Evolutionary conservation across 108 stramenopile genomes (phyloP).

Genomic region (Pseudonitzschia multiseries): DNA sequence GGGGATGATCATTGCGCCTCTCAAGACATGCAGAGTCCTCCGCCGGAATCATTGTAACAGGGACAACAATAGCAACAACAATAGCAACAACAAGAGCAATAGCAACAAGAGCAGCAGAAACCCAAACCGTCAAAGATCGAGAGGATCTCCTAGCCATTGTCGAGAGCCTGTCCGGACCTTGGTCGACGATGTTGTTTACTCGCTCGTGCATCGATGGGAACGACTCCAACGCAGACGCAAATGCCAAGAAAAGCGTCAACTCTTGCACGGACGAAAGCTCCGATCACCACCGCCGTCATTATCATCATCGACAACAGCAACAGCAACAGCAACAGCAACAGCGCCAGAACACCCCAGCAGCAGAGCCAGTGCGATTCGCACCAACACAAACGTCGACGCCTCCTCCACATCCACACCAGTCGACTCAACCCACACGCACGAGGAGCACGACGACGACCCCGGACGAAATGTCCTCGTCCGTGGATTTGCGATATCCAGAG

Average conservation of each 20-base stretch:
- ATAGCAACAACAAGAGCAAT: no score
- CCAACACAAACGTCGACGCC: background rate
- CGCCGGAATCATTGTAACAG: background rate
- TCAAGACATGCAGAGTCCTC: background rate
- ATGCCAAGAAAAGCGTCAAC: background rate
- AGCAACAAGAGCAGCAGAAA: no score
- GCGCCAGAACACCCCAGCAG: background rate
- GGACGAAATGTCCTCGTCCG: slow-evolving; percentile 3
- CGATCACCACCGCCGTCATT: background rate
- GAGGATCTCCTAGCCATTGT: slow-evolving; percentile 6
- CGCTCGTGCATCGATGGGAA: slow-evolving; percentile 39
- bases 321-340: background rate
- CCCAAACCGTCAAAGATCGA: background rate
- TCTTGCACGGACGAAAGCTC: no score
- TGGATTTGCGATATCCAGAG: slow-evolving; percentile 3
- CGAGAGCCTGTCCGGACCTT: slow-evolving; percentile 36
- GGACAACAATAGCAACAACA: background rate
- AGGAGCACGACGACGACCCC: background rate
- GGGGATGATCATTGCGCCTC: background rate
- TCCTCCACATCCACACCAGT: background rate
- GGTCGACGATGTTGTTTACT: slow-evolving; percentile 55
- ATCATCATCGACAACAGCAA: background rate
- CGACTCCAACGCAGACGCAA: slow-evolving; percentile 13
- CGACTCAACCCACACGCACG: background rate
- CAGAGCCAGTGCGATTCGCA: no score